Conservation (phyloP, 1,284 basidiomycete species). For the Ustanciosporium gigantosporum region DNA sequence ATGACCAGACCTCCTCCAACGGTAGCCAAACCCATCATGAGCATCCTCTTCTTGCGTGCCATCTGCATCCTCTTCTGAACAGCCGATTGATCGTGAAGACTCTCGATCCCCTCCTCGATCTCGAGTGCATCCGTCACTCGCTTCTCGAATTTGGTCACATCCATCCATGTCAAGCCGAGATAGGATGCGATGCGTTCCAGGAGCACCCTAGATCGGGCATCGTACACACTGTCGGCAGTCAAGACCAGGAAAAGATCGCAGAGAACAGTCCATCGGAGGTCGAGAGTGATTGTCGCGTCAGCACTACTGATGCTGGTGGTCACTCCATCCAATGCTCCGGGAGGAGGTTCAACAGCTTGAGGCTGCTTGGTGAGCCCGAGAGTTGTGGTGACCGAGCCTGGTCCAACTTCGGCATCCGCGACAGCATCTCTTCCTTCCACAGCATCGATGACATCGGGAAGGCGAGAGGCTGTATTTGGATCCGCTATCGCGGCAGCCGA, state of each 20-base stretch:
- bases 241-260: slow-evolving; percentile 60
- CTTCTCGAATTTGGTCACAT: slow-evolving; percentile 61
- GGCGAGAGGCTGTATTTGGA: slow-evolving; percentile 55
- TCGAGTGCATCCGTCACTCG: slow-evolving; percentile 58
- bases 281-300: slow-evolving; percentile 57
- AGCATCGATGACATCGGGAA: slow-evolving; percentile 23
- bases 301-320: slow-evolving; percentile 55
- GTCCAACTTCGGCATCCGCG: slow-evolving; percentile 7
- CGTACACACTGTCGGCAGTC: slow-evolving; percentile 59
- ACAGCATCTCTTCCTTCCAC: slow-evolving; percentile 4
- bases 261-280: slow-evolving; percentile 59
- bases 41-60: slow-evolving; percentile 49
- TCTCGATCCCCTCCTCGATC: slow-evolving; percentile 57
- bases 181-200: slow-evolving; percentile 54
- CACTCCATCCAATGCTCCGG: slow-evolving; percentile 53
- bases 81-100: slow-evolving; percentile 43
- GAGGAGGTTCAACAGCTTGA: slow-evolving; percentile 45
- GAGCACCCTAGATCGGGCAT: slow-evolving; percentile 57
- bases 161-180: slow-evolving; percentile 59
- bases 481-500: slow-evolving; percentile 25
- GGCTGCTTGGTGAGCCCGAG: slow-evolving; percentile 47
- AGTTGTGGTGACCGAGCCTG: slow-evolving; percentile 25
- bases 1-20: slow-evolving; percentile 60
- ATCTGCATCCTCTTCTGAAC: slow-evolving; percentile 39
- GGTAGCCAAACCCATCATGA: slow-evolving; percentile 60